These are phyloP conservation scores for Botrytis elliptica DNA, from an alignment of 2,329 filamentous ascomycete genomes.

Conservation along the genomic window DNA sequence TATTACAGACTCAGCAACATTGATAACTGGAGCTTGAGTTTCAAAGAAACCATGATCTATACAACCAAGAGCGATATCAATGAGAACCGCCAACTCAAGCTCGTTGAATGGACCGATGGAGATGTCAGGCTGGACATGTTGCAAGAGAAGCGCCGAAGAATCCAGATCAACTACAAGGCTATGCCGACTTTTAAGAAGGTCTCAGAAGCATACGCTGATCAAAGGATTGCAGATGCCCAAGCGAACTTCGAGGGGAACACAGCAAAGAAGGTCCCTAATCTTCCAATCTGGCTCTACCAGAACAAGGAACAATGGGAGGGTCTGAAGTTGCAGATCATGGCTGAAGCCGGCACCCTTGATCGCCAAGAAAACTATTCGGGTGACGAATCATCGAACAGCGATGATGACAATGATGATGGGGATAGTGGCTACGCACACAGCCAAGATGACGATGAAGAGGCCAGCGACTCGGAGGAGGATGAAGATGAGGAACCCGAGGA, in stretches of 20 bases:
- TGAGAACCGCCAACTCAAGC: not conserved
- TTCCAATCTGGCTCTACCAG: not conserved
- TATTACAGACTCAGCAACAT: not conserved
- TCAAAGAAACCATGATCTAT: not conserved
- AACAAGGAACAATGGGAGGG: not conserved
- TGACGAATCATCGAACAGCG: not conserved
- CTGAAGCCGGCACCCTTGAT: not conserved
- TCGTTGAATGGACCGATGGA: not conserved
- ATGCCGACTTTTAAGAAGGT: not conserved
- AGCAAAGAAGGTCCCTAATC: not conserved
- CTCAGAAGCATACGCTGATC: not conserved
- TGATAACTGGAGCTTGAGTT: not conserved
- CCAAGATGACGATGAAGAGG: not conserved
- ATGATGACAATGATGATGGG: accelerated
- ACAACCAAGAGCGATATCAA: not conserved
- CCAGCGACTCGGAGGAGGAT: not conserved
- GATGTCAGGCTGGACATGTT: not conserved
- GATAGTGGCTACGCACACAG: not conserved
- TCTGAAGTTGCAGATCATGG: not conserved
- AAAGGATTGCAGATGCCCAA: not conserved
- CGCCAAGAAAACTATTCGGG: not conserved
- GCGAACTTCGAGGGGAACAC: not conserved
- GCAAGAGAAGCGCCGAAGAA: not conserved
- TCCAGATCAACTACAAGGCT: not conserved
- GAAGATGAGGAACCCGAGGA: not conserved